Evolutionary conservation across 1,284 basidiomycete genomes (phyloP), one percentile per base, ranked within the genome.

Genomic region (Bjerkandera adusta): DNA sequence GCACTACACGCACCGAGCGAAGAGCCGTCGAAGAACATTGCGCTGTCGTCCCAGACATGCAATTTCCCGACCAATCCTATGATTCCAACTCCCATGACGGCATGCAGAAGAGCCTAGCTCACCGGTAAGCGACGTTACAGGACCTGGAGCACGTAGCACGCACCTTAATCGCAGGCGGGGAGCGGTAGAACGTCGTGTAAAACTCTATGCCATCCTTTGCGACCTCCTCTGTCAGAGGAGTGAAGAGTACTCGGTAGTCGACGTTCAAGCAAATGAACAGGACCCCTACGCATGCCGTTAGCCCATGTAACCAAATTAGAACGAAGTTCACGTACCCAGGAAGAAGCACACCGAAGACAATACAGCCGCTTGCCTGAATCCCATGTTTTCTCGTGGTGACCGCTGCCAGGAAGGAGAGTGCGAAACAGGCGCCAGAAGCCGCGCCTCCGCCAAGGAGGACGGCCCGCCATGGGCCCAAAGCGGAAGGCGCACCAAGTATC

Each of bases 1-100:
- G n/a, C n/a, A n/a, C n/a, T n/a, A 36, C 20, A 55, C 75, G 58
- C 55, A 92, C 91, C 88, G 50, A 94, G 68, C 55, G 81, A 83
- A 22, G 85, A 83, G 30, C 92, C 92, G 66, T 95, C 92, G 63
- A 96, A 96, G 71, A 90, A 92, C 70, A 93, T 79, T 12, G 92
- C 92, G 57, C 86, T 90, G 59, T 95, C 92, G 63, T 84, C 83
- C 90, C 92, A 95, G 54, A 74, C 78, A 66, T 88, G 75, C 50
- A 95, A 71, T 67, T 95, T 95, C 45, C 79, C 74, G 12, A 92
- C 59, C 45, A 92, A 72, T 3, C 83, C 84, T 22, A 86, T 55
- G 36, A 95, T 63, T 13, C 89, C 88, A 6, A 92, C 72, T 13
- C 78, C 85, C 48, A 92, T 76, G 63, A 93, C 81, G 30, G 79